Percentiles rank a stretch among this genome's conserved stretches.
These are phyloP conservation scores for Rheum nobile DNA, from an alignment of 148 eudicot genomes.

Conservation along the genomic window DNA sequence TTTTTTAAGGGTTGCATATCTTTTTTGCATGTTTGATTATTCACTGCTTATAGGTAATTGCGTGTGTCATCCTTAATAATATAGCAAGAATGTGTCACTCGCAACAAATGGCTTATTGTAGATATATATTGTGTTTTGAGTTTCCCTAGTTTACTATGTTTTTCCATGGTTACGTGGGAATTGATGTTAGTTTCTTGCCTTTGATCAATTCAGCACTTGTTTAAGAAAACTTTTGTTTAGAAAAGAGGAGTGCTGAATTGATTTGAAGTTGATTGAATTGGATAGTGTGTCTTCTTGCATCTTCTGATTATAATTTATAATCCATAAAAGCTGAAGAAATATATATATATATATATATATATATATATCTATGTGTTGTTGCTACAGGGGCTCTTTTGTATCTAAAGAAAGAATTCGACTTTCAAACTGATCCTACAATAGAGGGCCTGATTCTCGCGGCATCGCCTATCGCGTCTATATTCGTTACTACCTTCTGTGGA, in stretches of 20 bases:
- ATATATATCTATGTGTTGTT: too few relatives aligned
- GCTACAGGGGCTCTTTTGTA: conserved; percentile 64
- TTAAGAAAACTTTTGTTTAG: too few relatives aligned
- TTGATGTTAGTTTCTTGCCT: too few relatives aligned
- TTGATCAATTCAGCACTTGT: too few relatives aligned
- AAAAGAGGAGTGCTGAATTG: too few relatives aligned
- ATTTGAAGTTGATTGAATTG: not conserved
- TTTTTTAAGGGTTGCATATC: too few relatives aligned
- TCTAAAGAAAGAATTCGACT: conserved; percentile 63
- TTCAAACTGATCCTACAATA: conserved; percentile 51
- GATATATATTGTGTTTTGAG: not conserved
- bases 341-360: too few relatives aligned
- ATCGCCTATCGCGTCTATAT: conserved; percentile 81
- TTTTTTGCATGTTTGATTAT: too few relatives aligned
- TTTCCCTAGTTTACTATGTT: not conserved
- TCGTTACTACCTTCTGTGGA: conserved; percentile 78
- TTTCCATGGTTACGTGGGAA: too few relatives aligned
- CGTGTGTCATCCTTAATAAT: too few relatives aligned
- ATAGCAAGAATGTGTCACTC: not conserved
- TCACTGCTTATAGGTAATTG: too few relatives aligned
- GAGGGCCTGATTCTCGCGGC: conserved; percentile 85
- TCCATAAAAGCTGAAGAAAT: not conserved
- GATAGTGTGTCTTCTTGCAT: not conserved
- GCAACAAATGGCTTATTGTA: not conserved
- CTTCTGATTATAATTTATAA: too few relatives aligned